These are phyloP conservation scores for Populus trichocarpa DNA, from an alignment of 441 rosid species.

Conservation along the genomic window DNA sequence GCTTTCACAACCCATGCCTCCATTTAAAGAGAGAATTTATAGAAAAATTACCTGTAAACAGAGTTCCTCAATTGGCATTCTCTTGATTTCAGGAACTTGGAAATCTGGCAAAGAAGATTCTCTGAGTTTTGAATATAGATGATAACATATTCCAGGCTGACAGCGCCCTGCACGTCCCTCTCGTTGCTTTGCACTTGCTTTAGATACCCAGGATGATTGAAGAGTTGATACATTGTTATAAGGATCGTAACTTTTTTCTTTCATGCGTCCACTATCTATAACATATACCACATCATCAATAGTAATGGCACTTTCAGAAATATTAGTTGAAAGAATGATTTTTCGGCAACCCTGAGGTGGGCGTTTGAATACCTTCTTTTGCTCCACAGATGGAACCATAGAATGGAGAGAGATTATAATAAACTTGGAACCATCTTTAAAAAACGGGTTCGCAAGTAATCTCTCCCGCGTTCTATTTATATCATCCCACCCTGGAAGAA, in stretches of 20 bases:
- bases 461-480: conserved; percentile 63
- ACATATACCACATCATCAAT: conserved; percentile 98
- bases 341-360: conserved; percentile 88
- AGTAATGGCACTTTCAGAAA: conserved; percentile 93
- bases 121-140: conserved; percentile 76
- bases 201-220: conserved; percentile 91
- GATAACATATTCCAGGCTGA: conserved; percentile 94
- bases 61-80: conserved; percentile 93
- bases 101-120: conserved; percentile 84
- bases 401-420: conserved; percentile 81
- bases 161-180: conserved; percentile 99
- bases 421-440: conserved; percentile 58
- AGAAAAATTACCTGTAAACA: conserved; percentile 74
- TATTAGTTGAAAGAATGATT: conserved; percentile 87
- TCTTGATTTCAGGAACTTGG: conserved; percentile 88
- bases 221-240: conserved; percentile 88
- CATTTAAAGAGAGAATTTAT: not conserved
- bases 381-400: conserved; percentile 85
- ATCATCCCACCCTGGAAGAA: conserved; percentile 99
- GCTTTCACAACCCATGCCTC: not conserved
- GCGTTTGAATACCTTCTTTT: conserved; percentile 74
- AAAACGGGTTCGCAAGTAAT: conserved; percentile 51
- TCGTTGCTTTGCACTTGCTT: conserved; percentile 95
- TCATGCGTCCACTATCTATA: conserved; percentile 96
- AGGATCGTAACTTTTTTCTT: conserved; percentile 97